Base-by-base conservation (phyloP, 305 asterid species). In the Ajuga reptans region DNA sequence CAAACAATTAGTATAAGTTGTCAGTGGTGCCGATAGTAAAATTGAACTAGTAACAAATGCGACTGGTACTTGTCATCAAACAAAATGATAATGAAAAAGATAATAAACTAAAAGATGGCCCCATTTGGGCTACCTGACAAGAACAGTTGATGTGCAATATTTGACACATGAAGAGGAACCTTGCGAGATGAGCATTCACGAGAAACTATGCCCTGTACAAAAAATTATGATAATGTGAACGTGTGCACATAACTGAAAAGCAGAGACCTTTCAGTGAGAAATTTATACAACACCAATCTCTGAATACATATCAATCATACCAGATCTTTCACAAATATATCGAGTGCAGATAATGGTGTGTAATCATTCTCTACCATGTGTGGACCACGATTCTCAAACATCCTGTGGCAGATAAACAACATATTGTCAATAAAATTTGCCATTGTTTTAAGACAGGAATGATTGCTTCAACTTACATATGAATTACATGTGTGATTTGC, bases 251-350 rank as follows among this genome's bases (percentile, higher is more conserved):
- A 71, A 72, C 50, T 68, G 57, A 58, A 54, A 76, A 56, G 8
- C 46, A 66, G 56, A 66, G 79, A 71, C 74, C 45, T 47, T 52
- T 16, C 4, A 16, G 45, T 16, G 14, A 36, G 60, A 17, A 68
- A 57, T 11, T n/a, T n/a, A 51, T 36, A 39, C 3, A 27, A 43
- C 66, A 71, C 54, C 57, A 63, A 31, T 68, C 11, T 50, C 68
- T 53, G 64, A 56, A 59, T 69, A 50, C 50, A 55, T 45, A 27
- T 65, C 76, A 56, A 10, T 54, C 91, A 71, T 75, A 93, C 98
- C 96, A 93, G 80, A 86, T 93, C 98, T 83, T 93, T 93, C 81
- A 93, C 97, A 82, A 93, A 93, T 83, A 93, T 93, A 85, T 93
- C 89, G 50, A 93, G 92, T 36, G 98, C 98, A 50, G 98, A 93